phyloP scores from a whole-genome alignment of 148 eudicot genomes.

The Rhododendron ferrugineum region DNA sequence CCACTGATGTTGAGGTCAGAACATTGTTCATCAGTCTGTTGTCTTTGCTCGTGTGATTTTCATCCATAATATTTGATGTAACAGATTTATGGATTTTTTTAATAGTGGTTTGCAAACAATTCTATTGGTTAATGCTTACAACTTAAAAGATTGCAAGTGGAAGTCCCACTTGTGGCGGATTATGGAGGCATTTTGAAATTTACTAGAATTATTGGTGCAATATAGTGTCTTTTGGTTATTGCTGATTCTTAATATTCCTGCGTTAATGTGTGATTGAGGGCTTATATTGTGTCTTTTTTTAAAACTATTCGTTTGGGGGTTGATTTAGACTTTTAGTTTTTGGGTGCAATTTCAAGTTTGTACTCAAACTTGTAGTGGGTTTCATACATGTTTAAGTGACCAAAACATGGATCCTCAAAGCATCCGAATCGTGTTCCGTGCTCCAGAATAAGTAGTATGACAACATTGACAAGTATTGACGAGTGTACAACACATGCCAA shows the following conservation, averaged over 20 bases:
- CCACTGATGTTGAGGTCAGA: constrained; percentile 51
- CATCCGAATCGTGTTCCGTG: neutral
- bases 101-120: neutral
- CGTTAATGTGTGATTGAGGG: neutral
- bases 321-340: neutral
- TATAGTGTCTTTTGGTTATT: neutral
- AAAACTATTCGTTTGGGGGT: neutral
- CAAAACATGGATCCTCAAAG: neutral
- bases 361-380: neutral
- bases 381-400: neutral
- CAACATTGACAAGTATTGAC: neutral
- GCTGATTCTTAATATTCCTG: neutral
- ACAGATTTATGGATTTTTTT: neutral
- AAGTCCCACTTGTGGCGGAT: neutral
- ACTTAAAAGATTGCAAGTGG: neutral
- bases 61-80: neutral
- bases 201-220: neutral
- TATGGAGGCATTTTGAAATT: neutral
- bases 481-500: neutral
- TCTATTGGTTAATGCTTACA: neutral
- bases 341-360: neutral
- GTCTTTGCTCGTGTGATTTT: neutral
- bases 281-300: neutral
- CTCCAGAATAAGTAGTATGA: neutral
- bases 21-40: constrained; percentile 6